A percentile compares a stretch with the other conserved stretches of the same genome.
These are phyloP conservation scores for Ceratocystiopsis minuta DNA, from an alignment of 2,329 filamentous ascomycete genomes.

Conservation along the genomic window DNA sequence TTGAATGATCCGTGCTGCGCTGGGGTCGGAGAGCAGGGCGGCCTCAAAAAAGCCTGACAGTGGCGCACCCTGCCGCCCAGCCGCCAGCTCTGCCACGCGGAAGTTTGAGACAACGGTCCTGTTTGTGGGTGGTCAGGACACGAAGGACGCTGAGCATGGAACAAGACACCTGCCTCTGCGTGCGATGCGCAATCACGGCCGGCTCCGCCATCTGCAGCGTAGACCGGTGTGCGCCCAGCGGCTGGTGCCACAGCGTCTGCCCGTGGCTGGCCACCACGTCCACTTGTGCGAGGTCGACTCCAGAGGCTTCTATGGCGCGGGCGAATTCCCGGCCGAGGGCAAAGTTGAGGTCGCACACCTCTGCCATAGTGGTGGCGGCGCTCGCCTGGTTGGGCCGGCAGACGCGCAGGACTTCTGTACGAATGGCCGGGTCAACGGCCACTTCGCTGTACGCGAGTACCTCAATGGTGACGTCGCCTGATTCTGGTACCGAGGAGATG, in stretches of 20 bases:
- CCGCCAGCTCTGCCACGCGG: constrained; percentile 35
- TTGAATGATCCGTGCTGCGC: constrained; percentile 38
- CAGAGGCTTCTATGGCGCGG: not conserved
- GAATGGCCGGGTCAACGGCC: no score
- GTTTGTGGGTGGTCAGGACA: constrained; percentile 8
- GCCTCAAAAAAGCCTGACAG: constrained; percentile 40
- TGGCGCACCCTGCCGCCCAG: constrained; percentile 35
- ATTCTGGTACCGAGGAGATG: no score
- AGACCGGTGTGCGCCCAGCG: constrained; percentile 30
- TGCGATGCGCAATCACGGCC: constrained; percentile 32
- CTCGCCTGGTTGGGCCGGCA: no score
- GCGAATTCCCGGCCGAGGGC: not conserved
- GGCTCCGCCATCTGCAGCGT: constrained; percentile 41
- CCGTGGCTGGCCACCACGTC: constrained; percentile 39
- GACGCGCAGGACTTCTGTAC: no score
- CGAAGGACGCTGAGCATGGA: no score
- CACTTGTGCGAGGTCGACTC: constrained; percentile 17
- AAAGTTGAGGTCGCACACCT: not conserved
- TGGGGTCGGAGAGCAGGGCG: constrained; percentile 35
- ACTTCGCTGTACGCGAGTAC: no score
- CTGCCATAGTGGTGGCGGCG: no score
- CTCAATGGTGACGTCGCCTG: no score
- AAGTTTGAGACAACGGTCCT: constrained; percentile 43
- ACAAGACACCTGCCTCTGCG: constrained; percentile 13
- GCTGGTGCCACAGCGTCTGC: constrained; percentile 38